Percentiles rank a stretch among this genome's conserved stretches.
These are phyloP conservation scores for Podospora conica DNA, from an alignment of 495 filamentous ascomycete genomes.

Conservation along the genomic window DNA sequence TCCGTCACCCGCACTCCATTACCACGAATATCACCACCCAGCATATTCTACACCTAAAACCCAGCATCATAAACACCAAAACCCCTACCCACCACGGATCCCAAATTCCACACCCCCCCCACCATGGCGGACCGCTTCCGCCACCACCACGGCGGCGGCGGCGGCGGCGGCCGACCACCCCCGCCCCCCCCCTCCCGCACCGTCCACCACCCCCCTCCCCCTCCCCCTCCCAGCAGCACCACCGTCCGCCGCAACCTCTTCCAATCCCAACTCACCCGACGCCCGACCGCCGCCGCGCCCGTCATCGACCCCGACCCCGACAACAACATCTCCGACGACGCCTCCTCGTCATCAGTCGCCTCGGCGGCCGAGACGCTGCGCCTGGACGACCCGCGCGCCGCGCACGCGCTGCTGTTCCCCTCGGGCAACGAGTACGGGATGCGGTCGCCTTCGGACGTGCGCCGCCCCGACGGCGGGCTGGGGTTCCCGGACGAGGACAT, in stretches of 20 bases:
- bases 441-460: neutral
- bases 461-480: neutral
- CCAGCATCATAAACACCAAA: neutral
- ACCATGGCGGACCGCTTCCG: neutral
- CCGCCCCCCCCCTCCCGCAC: neutral
- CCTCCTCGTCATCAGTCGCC: conserved; percentile 25
- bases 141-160: neutral
- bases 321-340: conserved; percentile 5
- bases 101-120: neutral
- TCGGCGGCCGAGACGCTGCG: conserved; percentile 29
- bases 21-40: neutral
- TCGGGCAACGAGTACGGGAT: neutral
- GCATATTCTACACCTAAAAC: neutral
- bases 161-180: neutral
- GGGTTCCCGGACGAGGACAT: conserved; percentile 57
- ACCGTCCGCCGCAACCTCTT: conserved; percentile 68
- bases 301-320: conserved; percentile 16
- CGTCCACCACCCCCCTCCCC: conserved; percentile 1
- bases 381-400: conserved; percentile 1
- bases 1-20: neutral
- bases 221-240: conserved; percentile 3
- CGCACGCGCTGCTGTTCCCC: neutral
- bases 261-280: conserved; percentile 61
- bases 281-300: conserved; percentile 44
- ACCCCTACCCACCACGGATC: neutral